Base-by-base conservation (phyloP, 352 stramenopile genomes). In the Pythium rhizo-oryzae region DNA sequence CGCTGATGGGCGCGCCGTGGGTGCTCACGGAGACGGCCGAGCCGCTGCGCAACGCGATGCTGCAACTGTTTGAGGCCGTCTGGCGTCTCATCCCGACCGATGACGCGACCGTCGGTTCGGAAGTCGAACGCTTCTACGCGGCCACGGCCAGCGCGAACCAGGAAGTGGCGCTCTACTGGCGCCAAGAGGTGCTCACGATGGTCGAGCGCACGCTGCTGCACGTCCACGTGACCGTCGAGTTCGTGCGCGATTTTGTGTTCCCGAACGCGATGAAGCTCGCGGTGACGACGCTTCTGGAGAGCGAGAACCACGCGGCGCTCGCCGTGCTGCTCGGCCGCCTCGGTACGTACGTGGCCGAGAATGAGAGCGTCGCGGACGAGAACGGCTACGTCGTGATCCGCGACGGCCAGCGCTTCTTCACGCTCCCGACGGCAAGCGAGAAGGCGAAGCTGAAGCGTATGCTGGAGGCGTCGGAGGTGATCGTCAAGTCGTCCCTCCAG, bases 71-170 rank as follows among this genome's bases (percentile, higher is more conserved):
- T 62, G 86, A 94, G 50, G 62, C 70, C 3, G 75, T 91, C 35
- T 94, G 86, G 86, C 75, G 86, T 13, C 69, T 94, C 5, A 85
- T 90, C 51, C 80, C 86, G 2, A 69, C 74, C 43, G 63, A 74
- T 28, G 55, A 76, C 9, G 66, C 75, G 8, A 72, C 80, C 4
- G 66, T 86, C 39, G 65, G 63, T 0, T 52, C 58, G 1, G 80
- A 94, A 44, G 60, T 90, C 8, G 69, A 76, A 24, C 54, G 62
- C 15, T 77, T 93, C 62, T 93, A 90, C 69, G 33, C 53, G 1
- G 52, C 54, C 50, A 65, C 46, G 51, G 70, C 25, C 7, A 33
- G 69, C 46, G 25, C 52, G 35, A 46, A 62, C 8, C n/a, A 55
- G 16, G 37, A 65, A 16, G 59, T 77, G 5, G 71, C 76, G 21